Percentiles rank a stretch among this genome's conserved stretches.
Evolutionary conservation across 2,329 filamentous ascomycete species (phyloP).

Genomic region (Colletotrichum chlorophyti): DNA sequence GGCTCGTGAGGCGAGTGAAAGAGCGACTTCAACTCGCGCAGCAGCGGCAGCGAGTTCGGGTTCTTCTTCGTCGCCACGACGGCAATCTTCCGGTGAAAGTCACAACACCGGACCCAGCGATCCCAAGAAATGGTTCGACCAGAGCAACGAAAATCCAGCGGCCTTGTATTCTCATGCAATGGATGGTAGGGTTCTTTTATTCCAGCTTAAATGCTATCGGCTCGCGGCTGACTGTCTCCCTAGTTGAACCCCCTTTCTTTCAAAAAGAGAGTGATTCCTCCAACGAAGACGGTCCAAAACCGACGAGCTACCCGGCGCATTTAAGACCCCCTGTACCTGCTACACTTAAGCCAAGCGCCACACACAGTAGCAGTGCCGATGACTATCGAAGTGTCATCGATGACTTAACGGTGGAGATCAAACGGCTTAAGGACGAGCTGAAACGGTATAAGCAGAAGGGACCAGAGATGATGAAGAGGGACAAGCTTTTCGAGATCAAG

Average conservation of each 20-base stretch:
- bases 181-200: slow-evolving; percentile 47
- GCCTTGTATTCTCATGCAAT: slow-evolving; percentile 51
- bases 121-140: slow-evolving; percentile 61
- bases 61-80: slow-evolving; percentile 33
- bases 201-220: not conserved
- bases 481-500: slow-evolving; percentile 84
- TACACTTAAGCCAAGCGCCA: slow-evolving; percentile 39
- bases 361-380: slow-evolving; percentile 68
- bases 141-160: slow-evolving; percentile 57
- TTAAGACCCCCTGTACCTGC: slow-evolving; percentile 32
- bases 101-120: slow-evolving; percentile 56
- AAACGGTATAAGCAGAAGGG: slow-evolving; percentile 74
- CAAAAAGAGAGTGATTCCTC: slow-evolving; percentile 61
- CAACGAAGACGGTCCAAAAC: slow-evolving; percentile 47
- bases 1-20: slow-evolving; percentile 47
- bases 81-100: slow-evolving; percentile 57
- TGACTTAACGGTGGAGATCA: slow-evolving; percentile 85
- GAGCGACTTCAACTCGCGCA: slow-evolving; percentile 26
- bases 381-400: slow-evolving; percentile 87
- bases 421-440: slow-evolving; percentile 75
- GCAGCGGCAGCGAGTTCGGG: slow-evolving; percentile 23
- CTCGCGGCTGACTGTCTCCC: not conserved
- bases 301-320: slow-evolving; percentile 29
- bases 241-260: slow-evolving; percentile 62
- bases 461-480: slow-evolving; percentile 70